Percentiles rank a stretch among this genome's conserved stretches.
These are phyloP conservation scores for Striga asiatica DNA, from an alignment of 257 asterid species.

Conservation along the genomic window DNA sequence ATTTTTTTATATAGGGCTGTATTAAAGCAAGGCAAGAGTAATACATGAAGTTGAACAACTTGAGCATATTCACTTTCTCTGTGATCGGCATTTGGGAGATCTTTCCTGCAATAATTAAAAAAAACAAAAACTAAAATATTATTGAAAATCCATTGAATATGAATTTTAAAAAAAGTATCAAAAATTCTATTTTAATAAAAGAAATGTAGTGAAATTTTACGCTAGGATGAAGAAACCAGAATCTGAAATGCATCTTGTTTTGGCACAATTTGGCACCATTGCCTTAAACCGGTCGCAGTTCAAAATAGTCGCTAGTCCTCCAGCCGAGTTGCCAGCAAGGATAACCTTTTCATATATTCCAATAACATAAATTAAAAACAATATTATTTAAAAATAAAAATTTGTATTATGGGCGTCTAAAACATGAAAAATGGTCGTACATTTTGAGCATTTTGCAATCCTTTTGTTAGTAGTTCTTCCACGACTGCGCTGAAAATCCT, in stretches of 20 bases:
- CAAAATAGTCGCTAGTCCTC: constrained; percentile 27
- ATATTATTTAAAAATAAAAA: too few relatives aligned
- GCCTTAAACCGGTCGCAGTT: constrained; percentile 27
- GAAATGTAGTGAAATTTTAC: too few relatives aligned
- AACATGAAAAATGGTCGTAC: background rate
- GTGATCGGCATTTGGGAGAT: constrained; percentile 9
- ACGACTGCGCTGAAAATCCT: constrained; percentile 16
- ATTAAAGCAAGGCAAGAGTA: too few relatives aligned
- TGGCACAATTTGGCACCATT: constrained; percentile 4
- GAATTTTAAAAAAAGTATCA: too few relatives aligned
- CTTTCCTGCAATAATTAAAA: constrained; percentile 24
- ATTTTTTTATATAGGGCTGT: background rate
- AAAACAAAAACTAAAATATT: too few relatives aligned
- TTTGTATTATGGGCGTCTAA: too few relatives aligned
- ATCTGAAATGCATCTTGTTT: constrained; percentile 30
- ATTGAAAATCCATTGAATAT: too few relatives aligned
- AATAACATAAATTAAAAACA: too few relatives aligned
- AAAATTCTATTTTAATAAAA: too few relatives aligned
- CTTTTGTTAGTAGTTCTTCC: constrained; percentile 21
- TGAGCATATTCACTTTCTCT: constrained; percentile 6
- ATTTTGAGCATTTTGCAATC: constrained; percentile 17
- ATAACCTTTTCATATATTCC: constrained; percentile 24
- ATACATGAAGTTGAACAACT: constrained; percentile 13
- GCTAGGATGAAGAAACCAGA: constrained; percentile 28
- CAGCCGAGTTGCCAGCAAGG: constrained; percentile 30